These are phyloP conservation scores for Hymenoscyphus scutula DNA, from an alignment of 2,329 filamentous ascomycete genomes.

Conservation along the genomic window DNA sequence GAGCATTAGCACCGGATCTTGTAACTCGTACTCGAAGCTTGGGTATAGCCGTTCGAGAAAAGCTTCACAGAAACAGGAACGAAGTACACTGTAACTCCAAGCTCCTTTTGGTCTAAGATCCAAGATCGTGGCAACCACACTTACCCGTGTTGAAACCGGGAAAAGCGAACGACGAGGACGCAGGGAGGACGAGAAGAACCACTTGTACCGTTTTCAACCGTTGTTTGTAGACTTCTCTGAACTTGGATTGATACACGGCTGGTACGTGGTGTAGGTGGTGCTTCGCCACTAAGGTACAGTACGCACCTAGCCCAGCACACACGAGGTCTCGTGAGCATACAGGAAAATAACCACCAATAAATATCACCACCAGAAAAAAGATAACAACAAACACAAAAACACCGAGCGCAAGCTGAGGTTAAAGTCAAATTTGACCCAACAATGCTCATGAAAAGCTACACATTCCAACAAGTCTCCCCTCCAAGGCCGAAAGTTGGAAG, in stretches of 20 bases:
- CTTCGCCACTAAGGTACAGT: conserved; percentile 1
- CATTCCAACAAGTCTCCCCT: neutral
- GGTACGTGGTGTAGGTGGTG: neutral
- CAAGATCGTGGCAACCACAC: neutral
- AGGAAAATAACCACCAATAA: too few species aligned
- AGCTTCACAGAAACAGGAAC: neutral
- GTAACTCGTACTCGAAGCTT: neutral
- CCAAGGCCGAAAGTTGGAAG: neutral
- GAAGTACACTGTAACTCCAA: neutral
- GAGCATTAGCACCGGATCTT: neutral
- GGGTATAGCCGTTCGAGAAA: neutral
- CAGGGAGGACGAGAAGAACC: neutral
- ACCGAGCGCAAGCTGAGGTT: neutral
- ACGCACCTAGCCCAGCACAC: too few species aligned
- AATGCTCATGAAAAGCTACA: neutral
- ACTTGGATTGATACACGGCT: too few species aligned
- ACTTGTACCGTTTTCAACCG: neutral
- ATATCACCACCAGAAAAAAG: neutral
- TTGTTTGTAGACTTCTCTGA: neutral
- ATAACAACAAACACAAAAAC: neutral
- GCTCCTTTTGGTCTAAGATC: too few species aligned
- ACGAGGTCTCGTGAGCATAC: neutral
- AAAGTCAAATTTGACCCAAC: neutral
- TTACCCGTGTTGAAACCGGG: neutral
- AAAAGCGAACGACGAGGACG: neutral